These are phyloP conservation scores for Acacia concinna DNA, from an alignment of 331 rosid species.

Conservation along the genomic window DNA sequence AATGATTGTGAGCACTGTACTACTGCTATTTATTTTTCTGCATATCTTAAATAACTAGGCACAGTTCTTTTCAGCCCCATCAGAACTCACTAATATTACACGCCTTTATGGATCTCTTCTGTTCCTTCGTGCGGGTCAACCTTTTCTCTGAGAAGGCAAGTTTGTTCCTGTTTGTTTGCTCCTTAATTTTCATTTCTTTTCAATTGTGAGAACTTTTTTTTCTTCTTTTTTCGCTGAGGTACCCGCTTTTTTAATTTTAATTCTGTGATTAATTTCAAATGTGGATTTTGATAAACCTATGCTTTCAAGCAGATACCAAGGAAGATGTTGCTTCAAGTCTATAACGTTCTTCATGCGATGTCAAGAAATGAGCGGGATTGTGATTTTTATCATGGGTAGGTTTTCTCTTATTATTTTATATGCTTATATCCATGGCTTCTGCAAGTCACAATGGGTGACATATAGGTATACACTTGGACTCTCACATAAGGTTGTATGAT, in stretches of 20 bases:
- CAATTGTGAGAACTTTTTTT: background rate
- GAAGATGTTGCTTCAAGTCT: constrained; percentile 92
- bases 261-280: constrained; percentile 8
- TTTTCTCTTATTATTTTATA: constrained; percentile 18
- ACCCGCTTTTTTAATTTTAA: background rate
- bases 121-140: constrained; percentile 93
- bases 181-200: constrained; percentile 22
- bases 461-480: constrained; percentile 1
- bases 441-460: background rate
- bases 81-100: constrained; percentile 91
- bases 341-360: constrained; percentile 86
- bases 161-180: constrained; percentile 29
- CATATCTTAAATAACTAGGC: constrained; percentile 65
- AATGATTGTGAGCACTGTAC: constrained; percentile 26
- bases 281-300: constrained; percentile 32
- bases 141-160: constrained; percentile 93
- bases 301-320: constrained; percentile 77
- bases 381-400: constrained; percentile 97
- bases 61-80: constrained; percentile 96
- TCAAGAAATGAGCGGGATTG: constrained; percentile 89
- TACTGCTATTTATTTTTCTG: constrained; percentile 6
- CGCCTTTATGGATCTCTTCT: constrained; percentile 96
- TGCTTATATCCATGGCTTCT: background rate
- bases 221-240: background rate
- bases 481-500: constrained; percentile 4